phyloP scores from a whole-genome alignment of 768 basidiomycete species.

The Tricholoma sp. region DNA sequence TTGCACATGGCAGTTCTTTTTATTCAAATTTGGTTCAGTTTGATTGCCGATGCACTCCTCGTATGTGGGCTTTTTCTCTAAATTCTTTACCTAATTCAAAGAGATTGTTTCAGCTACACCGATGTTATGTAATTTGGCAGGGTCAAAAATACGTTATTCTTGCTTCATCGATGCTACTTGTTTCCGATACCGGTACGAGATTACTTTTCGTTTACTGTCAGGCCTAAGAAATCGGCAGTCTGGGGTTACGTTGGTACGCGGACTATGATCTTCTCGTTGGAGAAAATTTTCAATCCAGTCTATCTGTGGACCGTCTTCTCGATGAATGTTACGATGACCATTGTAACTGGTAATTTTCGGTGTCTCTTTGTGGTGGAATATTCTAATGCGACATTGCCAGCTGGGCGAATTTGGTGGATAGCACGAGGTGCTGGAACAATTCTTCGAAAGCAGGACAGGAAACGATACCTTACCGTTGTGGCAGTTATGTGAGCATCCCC shows the following conservation, averaged over 20 bases:
- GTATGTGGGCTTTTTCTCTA: background rate
- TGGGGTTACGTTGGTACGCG: no score
- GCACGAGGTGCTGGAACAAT: background rate
- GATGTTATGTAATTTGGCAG: conserved; percentile 34
- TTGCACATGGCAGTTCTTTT: no score
- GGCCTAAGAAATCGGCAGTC: no score
- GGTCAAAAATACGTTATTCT: conserved; percentile 21
- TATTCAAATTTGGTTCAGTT: no score
- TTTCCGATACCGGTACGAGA: conserved; percentile 5
- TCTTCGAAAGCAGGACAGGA: background rate
- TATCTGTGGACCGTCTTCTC: background rate
- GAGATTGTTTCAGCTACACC: conserved; percentile 18
- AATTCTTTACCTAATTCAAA: no score
- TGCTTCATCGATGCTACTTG: conserved; percentile 15
- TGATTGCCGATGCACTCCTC: conserved; percentile 1
- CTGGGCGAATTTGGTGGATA: background rate
- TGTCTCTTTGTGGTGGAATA: background rate
- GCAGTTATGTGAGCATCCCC: background rate
- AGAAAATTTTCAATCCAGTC: no score
- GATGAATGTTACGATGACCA: background rate
- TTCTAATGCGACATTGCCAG: background rate
- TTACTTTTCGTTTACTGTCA: no score
- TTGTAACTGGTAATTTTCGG: background rate
- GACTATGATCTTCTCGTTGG: no score
- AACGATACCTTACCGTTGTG: background rate